Evolutionary conservation across 2,329 filamentous ascomycete genomes (phyloP).

Genomic region (Neonectria neomacrospora): DNA sequence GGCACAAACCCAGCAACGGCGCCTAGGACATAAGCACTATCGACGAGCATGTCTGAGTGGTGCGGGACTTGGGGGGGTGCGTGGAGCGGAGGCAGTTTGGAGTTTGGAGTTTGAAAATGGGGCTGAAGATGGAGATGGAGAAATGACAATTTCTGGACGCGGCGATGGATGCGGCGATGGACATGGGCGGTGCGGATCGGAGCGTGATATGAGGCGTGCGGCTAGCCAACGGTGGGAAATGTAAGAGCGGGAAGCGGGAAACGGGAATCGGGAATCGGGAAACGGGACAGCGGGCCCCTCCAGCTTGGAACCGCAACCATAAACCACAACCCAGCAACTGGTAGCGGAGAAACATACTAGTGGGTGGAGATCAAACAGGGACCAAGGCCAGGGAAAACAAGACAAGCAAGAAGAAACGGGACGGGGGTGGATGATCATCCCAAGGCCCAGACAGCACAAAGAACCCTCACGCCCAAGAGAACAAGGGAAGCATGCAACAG

Average conservation of each 20-base stretch:
- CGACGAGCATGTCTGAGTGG: constrained; percentile 11
- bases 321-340: background rate
- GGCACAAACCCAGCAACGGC: constrained; percentile 12
- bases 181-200: background rate
- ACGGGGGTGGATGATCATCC: constrained; percentile 19
- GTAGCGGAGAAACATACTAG: background rate
- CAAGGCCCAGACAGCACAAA: background rate
- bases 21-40: background rate
- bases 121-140: constrained; percentile 1
- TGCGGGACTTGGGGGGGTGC: background rate
- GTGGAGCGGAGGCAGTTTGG: background rate
- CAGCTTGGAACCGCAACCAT: background rate
- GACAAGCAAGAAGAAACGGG: background rate
- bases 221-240: constrained; percentile 27
- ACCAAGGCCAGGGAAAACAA: background rate
- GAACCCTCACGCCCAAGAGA: background rate
- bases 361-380: constrained; percentile 7
- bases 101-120: constrained; percentile 2
- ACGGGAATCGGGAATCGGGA: constrained; percentile 4
- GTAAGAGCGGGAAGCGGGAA: constrained; percentile 27
- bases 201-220: constrained; percentile 5
- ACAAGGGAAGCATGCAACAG: background rate
- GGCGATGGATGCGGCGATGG: background rate
- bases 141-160: background rate
- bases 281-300: background rate